Percentiles rank a stretch among this genome's conserved stretches.
phyloP scores from a whole-genome alignment of 2,329 filamentous ascomycete species.

The Torrubiella hemipterigena region DNA sequence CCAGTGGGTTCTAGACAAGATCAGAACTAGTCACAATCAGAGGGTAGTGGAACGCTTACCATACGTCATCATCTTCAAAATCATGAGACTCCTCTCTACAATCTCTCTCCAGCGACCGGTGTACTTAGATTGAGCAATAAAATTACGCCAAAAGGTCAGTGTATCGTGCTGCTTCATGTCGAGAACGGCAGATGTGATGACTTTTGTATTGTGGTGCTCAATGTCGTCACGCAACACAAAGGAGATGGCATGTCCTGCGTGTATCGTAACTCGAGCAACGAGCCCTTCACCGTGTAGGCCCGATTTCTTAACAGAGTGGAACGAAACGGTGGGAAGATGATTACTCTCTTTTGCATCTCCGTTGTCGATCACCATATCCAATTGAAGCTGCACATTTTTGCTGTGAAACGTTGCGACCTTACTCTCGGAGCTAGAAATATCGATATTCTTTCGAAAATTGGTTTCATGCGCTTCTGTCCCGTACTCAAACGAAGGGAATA shows the following conservation, averaged over 20 bases:
- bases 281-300: constrained; percentile 51
- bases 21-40: background rate
- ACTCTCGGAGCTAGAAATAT: constrained; percentile 31
- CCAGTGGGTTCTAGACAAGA: constrained; percentile 53
- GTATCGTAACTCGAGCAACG: constrained; percentile 43
- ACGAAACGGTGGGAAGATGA: constrained; percentile 43
- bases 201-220: constrained; percentile 40
- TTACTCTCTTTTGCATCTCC: no score
- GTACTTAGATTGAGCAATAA: constrained; percentile 60
- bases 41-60: constrained; percentile 11
- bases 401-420: constrained; percentile 54
- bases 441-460: constrained; percentile 34
- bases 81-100: constrained; percentile 58
- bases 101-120: constrained; percentile 63
- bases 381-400: constrained; percentile 45
- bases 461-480: constrained; percentile 50
- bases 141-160: constrained; percentile 60
- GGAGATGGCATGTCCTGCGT: constrained; percentile 56
- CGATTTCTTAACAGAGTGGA: constrained; percentile 38
- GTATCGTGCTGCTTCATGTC: constrained; percentile 56
- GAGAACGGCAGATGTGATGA: constrained; percentile 46
- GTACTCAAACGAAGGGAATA: constrained; percentile 65
- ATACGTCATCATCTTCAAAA: constrained; percentile 65
- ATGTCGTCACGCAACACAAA: constrained; percentile 56
- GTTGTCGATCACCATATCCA: constrained; percentile 55